Evolutionary conservation across 1,284 basidiomycete genomes (phyloP).

Genomic region (Neonothopanus nambi): DNA sequence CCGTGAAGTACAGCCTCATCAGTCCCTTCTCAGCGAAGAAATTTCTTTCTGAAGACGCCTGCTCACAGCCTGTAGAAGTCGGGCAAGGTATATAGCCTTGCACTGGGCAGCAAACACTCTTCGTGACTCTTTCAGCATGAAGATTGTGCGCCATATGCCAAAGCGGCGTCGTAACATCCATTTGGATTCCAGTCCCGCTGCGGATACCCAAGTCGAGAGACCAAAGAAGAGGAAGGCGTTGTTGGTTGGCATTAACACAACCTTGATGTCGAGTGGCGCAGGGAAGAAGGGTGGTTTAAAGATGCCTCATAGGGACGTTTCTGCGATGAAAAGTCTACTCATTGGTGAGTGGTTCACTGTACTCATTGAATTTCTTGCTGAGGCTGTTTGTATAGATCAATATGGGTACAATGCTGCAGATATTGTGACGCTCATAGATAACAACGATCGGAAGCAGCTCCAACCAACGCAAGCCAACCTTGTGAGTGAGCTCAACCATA

Average conservation of each 20-base stretch:
- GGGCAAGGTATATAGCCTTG: too few relatives aligned
- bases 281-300: conserved; percentile 10
- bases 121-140: neutral
- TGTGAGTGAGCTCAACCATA: conserved; percentile 20
- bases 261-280: neutral
- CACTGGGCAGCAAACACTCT: too few relatives aligned
- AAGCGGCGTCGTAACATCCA: conserved; percentile 6
- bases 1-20: too few relatives aligned
- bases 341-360: conserved; percentile 13
- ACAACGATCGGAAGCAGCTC: conserved; percentile 9
- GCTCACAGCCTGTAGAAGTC: too few relatives aligned
- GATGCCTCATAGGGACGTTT: conserved; percentile 22
- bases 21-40: too few relatives aligned
- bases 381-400: conserved; percentile 18
- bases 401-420: conserved; percentile 28
- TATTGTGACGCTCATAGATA: conserved; percentile 33
- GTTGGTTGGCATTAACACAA: conserved; percentile 23
- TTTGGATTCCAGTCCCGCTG: neutral
- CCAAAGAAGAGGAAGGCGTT: conserved; percentile 19
- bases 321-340: conserved; percentile 17
- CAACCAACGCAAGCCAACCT: conserved; percentile 27
- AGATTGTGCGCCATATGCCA: conserved; percentile 5
- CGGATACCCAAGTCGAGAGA: neutral
- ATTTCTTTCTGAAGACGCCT: too few relatives aligned
- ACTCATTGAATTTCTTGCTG: neutral